A percentile compares a stretch with the other conserved stretches of the same genome.
These are phyloP conservation scores for Moesziomyces sp. DNA, from an alignment of 1,284 basidiomycete species.

Conservation along the genomic window DNA sequence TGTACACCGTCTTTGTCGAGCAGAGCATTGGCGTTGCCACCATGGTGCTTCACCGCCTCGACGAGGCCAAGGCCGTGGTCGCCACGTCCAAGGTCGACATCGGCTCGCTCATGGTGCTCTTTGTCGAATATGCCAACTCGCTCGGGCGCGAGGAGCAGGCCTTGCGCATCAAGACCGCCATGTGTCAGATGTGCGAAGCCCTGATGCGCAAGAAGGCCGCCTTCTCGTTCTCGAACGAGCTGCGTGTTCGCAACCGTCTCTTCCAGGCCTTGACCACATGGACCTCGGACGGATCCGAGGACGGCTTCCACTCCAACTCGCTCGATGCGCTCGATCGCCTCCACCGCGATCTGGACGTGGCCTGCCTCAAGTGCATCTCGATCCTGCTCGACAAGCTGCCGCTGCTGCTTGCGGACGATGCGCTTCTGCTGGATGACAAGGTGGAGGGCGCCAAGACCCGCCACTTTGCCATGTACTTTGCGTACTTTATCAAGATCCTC, in stretches of 20 bases:
- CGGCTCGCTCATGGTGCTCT: conserved; percentile 62
- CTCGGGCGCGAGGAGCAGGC: conserved; percentile 58
- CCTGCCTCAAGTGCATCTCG: conserved; percentile 60
- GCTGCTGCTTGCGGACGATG: conserved; percentile 61
- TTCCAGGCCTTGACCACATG: conserved; percentile 62
- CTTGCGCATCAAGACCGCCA: conserved; percentile 59
- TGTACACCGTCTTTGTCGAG: conserved; percentile 64
- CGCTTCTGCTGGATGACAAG: conserved; percentile 61
- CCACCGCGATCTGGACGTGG: conserved; percentile 61
- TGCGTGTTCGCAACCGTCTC: conserved; percentile 61
- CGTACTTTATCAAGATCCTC: conserved; percentile 64
- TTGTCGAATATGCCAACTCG: conserved; percentile 63
- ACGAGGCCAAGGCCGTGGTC: conserved; percentile 24
- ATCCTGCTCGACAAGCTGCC: conserved; percentile 61
- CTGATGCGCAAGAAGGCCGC: conserved; percentile 58
- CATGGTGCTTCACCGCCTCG: conserved; percentile 54
- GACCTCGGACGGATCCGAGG: conserved; percentile 60
- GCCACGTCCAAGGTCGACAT: conserved; percentile 57
- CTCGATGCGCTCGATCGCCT: conserved; percentile 54
- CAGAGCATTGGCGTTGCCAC: conserved; percentile 62
- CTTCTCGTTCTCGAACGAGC: conserved; percentile 60
- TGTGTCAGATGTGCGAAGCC: conserved; percentile 62
- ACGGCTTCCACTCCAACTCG: conserved; percentile 14
- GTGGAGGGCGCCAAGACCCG: conserved; percentile 64
- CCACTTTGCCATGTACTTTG: conserved; percentile 61